Percentiles rank a stretch among this genome's conserved stretches.
Evolutionary conservation across 352 stramenopile genomes (phyloP).

Genomic region (Globisporangium orthogonon): DNA sequence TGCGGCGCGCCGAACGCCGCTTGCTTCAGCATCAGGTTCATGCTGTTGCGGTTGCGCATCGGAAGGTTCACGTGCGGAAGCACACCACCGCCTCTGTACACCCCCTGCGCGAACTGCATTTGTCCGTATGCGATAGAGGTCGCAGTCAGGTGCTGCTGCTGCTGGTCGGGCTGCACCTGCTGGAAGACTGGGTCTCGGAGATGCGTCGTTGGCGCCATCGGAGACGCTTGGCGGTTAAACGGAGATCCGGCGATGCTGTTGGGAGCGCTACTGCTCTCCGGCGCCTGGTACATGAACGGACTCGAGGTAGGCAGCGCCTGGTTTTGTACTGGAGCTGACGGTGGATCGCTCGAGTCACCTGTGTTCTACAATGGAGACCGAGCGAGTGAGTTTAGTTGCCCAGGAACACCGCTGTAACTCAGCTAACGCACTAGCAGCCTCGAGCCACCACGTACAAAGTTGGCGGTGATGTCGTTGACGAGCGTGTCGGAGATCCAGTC

Average conservation of each 20-base stretch:
- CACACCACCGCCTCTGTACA: background rate
- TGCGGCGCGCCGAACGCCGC: slow-evolving; percentile 23
- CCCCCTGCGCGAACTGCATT: slow-evolving; percentile 29
- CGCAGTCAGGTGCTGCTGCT: slow-evolving; percentile 2
- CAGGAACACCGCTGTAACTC: no score
- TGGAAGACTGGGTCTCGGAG: slow-evolving; percentile 8
- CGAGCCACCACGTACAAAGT: slow-evolving; percentile 27
- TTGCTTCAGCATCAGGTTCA: slow-evolving; percentile 35
- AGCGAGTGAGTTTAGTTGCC: background rate
- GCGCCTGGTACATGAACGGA: slow-evolving; percentile 26
- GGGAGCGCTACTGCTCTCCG: slow-evolving; percentile 7
- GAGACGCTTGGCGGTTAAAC: slow-evolving; percentile 21
- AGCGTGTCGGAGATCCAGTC: slow-evolving; percentile 74
- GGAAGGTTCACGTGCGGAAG: slow-evolving; percentile 51
- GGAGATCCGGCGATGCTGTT: slow-evolving; percentile 10
- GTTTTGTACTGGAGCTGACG: background rate
- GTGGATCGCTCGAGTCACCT: slow-evolving; percentile 1
- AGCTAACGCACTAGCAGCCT: background rate
- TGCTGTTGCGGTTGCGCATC: slow-evolving; percentile 43
- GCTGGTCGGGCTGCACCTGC: slow-evolving; percentile 4
- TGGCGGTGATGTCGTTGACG: slow-evolving; percentile 67
- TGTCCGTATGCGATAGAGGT: slow-evolving; percentile 23
- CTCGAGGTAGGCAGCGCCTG: slow-evolving; percentile 8
- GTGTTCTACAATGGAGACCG: slow-evolving; percentile 3
- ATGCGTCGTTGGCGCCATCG: slow-evolving; percentile 14